Evolutionary conservation across 768 basidiomycete genomes (phyloP), one percentile per base, ranked within the genome.

Genomic region (Trametes cingulata): DNA sequence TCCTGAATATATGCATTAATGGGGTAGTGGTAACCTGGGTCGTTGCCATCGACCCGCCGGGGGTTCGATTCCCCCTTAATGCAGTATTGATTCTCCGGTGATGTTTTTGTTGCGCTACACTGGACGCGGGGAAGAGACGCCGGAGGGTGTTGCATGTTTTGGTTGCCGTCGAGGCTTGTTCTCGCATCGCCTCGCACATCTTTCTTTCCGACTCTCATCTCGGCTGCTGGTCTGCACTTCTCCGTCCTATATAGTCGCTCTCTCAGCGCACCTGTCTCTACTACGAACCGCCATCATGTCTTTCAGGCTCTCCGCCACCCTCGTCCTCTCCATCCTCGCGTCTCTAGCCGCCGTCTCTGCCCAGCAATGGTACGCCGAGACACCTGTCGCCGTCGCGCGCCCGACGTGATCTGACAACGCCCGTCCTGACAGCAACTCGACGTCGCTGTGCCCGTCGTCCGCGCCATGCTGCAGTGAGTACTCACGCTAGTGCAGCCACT

Each of bases 51-150:
- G 87, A 88, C 85, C 87, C 87, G 87, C 87, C 87, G 87, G 85
- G 86, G 85, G 87, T 88, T 88, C 86, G 85, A 88, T 88, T 88
- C 87, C 86, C 87, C 63, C 85, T 88, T 87, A 86, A 87, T 88
- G 86, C 86, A 87, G n/a, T n/a, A 33, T 33, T 10, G 29, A 33
- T 4, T 33, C 29, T 33, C 29, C 6, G 29, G 6, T 33, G 6
- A 33, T 33, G 6, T 33, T 33, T 10, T 33, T 33, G 4, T 33
- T 33, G 4, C 6, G 29, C 4, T 33, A 10, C 10, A 33, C 10
- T 33, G 29, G 29, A 35, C 42, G 41, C 52, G 24, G 24, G 24
- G 40, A 27, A 52, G 10, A 27, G 25, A 12, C 8, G 24, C 39
- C 52, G 50, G 35, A 6, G 3, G 4, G 36, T 19, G 37, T 27